phyloP scores from a whole-genome alignment of 2,329 filamentous ascomycete species.

The Paracorniculantispora psalliotae region DNA sequence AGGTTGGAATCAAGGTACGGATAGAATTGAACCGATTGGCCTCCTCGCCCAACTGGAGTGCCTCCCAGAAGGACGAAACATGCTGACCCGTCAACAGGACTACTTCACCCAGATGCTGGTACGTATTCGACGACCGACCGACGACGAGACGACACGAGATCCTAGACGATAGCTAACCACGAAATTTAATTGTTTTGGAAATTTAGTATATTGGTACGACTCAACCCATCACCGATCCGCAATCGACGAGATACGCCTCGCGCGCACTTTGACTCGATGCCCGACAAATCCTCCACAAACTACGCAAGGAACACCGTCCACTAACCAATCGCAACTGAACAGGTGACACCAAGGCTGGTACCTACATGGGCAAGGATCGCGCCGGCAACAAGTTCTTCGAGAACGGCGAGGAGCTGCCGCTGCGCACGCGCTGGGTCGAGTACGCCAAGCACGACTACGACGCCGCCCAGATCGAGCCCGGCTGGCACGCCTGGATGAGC shows the following conservation, averaged over 20 bases:
- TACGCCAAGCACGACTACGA: conserved; percentile 86
- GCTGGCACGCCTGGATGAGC: conserved; percentile 98
- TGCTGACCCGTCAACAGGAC: conserved; percentile 51
- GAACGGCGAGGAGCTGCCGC: conserved; percentile 90
- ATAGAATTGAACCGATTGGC: neutral
- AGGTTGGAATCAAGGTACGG: conserved; percentile 78
- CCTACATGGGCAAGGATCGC: conserved; percentile 76
- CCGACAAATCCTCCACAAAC: neutral
- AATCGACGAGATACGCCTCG: neutral
- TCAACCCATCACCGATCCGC: neutral
- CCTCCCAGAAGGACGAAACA: neutral
- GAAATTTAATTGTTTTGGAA: too few species aligned
- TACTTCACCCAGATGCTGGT: conserved; percentile 90
- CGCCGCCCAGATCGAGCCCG: conserved; percentile 81
- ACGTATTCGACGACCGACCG: conserved; percentile 41
- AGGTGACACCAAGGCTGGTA: conserved; percentile 96
- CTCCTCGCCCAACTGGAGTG: neutral
- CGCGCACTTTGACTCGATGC: neutral
- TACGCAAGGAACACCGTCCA: neutral
- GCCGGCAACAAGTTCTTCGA: conserved; percentile 98
- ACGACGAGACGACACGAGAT: conserved; percentile 17
- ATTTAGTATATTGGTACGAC: conserved; percentile 53
- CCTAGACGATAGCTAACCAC: neutral
- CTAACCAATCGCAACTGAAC: conserved; percentile 2
- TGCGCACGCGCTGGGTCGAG: conserved; percentile 95